A percentile compares a stretch with the other conserved stretches of the same genome.
Conservation (phyloP, 2,329 filamentous ascomycete species). For the Sarocladium kiliense region DNA sequence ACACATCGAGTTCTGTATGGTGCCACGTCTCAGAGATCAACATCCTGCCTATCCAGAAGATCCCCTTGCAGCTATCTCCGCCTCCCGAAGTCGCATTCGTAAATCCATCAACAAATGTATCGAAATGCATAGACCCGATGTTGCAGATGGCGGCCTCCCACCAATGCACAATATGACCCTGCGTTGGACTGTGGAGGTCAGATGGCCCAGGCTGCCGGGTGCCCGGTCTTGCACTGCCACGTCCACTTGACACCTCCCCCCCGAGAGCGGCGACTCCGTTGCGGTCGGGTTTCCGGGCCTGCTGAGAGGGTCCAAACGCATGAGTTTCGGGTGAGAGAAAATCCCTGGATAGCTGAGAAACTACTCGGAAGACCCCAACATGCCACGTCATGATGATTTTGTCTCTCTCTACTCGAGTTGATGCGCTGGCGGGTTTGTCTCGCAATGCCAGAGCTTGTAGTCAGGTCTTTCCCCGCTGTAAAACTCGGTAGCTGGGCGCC, state of each 20-base stretch:
- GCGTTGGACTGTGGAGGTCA: background rate
- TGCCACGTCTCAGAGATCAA: no score
- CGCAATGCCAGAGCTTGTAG: no score
- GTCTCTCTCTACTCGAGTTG: background rate
- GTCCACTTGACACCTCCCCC: no score
- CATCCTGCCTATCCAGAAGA: no score
- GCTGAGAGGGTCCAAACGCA: no score
- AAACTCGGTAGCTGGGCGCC: background rate
- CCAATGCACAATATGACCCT: background rate
- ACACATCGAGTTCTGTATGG: no score
- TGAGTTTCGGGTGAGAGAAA: no score
- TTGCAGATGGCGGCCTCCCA: constrained; percentile 8
- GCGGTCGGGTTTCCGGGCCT: background rate
- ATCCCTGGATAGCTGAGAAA: background rate
- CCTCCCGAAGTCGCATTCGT: background rate
- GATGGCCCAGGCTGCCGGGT: background rate
- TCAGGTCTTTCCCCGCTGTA: background rate
- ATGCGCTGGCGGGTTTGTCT: no score
- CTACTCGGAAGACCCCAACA: background rate
- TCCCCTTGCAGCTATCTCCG: no score
- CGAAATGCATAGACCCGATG: no score
- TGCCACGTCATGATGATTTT: background rate
- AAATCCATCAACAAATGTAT: no score
- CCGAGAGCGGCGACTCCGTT: background rate
- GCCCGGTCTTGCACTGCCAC: background rate